A percentile compares a stretch with the other conserved stretches of the same genome.
Conservation (phyloP, 2,329 filamentous ascomycete genomes). For the Fusarium sp. region DNA sequence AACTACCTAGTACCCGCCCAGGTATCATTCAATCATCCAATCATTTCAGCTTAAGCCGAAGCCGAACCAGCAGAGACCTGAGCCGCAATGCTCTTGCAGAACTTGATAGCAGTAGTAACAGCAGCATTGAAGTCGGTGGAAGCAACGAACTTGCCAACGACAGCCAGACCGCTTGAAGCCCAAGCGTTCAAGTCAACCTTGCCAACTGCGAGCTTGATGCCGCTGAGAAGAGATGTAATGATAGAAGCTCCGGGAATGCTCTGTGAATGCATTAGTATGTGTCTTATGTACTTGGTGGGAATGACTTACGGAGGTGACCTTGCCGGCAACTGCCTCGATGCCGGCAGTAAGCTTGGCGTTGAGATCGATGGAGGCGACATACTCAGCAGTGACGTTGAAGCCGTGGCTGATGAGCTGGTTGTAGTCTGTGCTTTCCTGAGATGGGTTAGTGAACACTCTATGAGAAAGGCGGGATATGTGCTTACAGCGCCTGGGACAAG, state of each 20-base stretch:
- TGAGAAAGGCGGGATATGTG: no score
- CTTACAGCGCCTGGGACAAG: neutral
- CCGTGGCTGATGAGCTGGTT: neutral
- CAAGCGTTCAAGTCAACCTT: neutral
- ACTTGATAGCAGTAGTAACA: neutral
- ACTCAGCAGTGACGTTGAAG: neutral
- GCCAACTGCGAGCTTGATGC: neutral
- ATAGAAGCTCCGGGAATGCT: neutral
- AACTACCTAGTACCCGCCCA: neutral
- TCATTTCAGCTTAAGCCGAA: neutral
- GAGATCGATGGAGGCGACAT: neutral
- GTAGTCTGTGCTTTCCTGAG: neutral
- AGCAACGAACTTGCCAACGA: neutral
- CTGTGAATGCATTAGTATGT: neutral
- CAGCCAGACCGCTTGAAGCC: neutral
- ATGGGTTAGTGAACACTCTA: neutral
- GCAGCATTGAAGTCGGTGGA: neutral
- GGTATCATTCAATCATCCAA: neutral
- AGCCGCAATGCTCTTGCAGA: neutral
- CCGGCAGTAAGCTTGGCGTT: neutral
- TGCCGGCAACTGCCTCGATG: neutral
- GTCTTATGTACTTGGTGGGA: neutral
- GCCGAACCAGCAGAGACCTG: neutral
- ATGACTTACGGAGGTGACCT: neutral
- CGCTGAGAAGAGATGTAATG: neutral